These are phyloP conservation scores for Pseudozyma pruni DNA, from an alignment of 1,284 basidiomycete species.

Conservation along the genomic window DNA sequence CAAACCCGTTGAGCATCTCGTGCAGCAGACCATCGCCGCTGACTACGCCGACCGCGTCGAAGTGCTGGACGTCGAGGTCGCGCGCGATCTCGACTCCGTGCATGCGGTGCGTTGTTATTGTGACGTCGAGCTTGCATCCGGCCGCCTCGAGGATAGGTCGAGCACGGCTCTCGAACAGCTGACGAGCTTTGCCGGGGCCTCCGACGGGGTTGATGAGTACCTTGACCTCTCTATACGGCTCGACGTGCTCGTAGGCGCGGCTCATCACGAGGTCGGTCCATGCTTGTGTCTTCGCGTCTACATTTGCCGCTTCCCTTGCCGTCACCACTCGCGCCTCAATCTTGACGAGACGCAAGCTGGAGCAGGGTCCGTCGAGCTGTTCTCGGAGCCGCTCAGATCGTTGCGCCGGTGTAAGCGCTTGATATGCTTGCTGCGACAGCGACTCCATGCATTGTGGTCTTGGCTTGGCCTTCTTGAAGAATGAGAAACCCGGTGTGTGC, in stretches of 20 bases:
- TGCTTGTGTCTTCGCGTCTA: slow-evolving; percentile 19
- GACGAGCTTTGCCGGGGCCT: slow-evolving; percentile 80
- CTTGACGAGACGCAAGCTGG: slow-evolving; percentile 55
- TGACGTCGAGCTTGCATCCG: slow-evolving; percentile 75
- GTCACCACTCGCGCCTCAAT: slow-evolving; percentile 52
- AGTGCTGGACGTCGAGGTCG: slow-evolving; percentile 73
- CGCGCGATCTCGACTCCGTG: slow-evolving; percentile 81
- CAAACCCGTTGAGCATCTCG: slow-evolving; percentile 92
- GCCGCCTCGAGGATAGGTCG: slow-evolving; percentile 84
- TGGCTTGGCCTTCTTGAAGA: slow-evolving; percentile 35
- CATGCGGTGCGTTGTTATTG: slow-evolving; percentile 71
- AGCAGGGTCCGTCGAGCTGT: slow-evolving; percentile 56
- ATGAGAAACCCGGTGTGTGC: slow-evolving; percentile 17
- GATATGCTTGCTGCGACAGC: slow-evolving; percentile 19
- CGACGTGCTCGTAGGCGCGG: slow-evolving; percentile 37
- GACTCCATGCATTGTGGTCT: slow-evolving; percentile 33
- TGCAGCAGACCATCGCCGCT: slow-evolving; percentile 91
- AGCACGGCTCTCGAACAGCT: slow-evolving; percentile 76
- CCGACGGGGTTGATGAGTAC: slow-evolving; percentile 88
- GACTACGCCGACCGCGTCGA: slow-evolving; percentile 78
- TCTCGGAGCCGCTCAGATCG: slow-evolving; percentile 27
- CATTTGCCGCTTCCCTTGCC: slow-evolving; percentile 13
- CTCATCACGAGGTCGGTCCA: slow-evolving; percentile 51
- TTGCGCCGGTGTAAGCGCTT: slow-evolving; percentile 12
- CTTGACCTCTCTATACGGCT: slow-evolving; percentile 52